Evolutionary conservation across 768 basidiomycete genomes (phyloP).

Genomic region (Thelephora ganbajun): DNA sequence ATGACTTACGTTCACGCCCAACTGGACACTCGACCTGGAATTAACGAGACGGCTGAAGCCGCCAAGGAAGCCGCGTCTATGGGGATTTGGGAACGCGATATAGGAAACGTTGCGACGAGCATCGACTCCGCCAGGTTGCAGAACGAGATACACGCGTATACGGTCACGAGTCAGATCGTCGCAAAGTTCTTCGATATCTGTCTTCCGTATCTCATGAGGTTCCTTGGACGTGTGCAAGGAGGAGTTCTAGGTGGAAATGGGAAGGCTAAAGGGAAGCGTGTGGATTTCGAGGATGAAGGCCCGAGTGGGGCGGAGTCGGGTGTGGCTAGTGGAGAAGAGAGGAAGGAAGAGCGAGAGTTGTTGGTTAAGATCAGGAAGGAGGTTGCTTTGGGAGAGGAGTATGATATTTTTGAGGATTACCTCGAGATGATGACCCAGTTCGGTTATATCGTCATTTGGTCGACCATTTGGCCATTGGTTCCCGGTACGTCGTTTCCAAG

Average conservation of each 20-base stretch:
- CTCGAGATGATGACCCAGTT: conserved; percentile 96
- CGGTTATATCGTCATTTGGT: conserved; percentile 87
- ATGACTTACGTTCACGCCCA: conserved; percentile 38
- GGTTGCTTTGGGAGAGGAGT: conserved; percentile 57
- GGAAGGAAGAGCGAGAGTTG: conserved; percentile 61
- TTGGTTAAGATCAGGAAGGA: conserved; percentile 68
- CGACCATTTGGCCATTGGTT: conserved; percentile 86
- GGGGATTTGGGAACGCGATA: conserved; percentile 39
- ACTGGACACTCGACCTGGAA: conserved; percentile 3
- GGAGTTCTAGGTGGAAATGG: conserved; percentile 6
- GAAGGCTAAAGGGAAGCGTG: conserved; percentile 42
- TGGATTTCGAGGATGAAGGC: conserved; percentile 55
- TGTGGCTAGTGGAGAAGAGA: conserved; percentile 15
- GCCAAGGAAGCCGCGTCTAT: conserved; percentile 4
- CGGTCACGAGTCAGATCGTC: conserved; percentile 78
- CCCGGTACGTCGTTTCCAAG: conserved; percentile 32
- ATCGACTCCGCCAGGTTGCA: conserved; percentile 58
- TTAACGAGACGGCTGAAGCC: conserved; percentile 4
- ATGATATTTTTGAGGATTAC: conserved; percentile 78
- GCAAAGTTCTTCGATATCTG: conserved; percentile 70
- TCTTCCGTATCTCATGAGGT: conserved; percentile 64
- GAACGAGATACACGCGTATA: conserved; percentile 89
- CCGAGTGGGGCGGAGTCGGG: conserved; percentile 28
- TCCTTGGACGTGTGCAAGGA: conserved; percentile 20
- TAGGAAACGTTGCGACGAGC: conserved; percentile 35